Conservation (phyloP, 2,329 filamentous ascomycete genomes). For the Verticillium albo-atrum region DNA sequence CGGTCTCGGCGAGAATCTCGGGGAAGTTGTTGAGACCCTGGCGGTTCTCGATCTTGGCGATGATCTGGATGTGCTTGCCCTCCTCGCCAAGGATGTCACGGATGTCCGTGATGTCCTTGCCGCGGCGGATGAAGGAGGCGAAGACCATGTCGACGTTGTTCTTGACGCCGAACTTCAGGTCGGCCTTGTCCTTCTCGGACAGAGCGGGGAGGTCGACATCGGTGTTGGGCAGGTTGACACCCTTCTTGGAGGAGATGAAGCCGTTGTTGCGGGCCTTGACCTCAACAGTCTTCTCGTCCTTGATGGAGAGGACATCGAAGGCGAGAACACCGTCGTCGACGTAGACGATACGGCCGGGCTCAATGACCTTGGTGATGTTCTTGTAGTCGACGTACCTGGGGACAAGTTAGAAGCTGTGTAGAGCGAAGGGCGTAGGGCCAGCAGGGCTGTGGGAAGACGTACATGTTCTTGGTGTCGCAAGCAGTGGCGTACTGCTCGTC, state of each 20-base stretch:
- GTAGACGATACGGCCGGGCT: conserved; percentile 88
- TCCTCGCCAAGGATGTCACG: conserved; percentile 86
- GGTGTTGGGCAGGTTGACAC: conserved; percentile 97
- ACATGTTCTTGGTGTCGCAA: conserved; percentile 93
- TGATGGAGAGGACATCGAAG: conserved; percentile 85
- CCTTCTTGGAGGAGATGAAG: conserved; percentile 98
- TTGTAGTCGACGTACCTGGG: conserved; percentile 96
- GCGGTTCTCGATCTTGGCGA: conserved; percentile 99
- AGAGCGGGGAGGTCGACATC: conserved; percentile 96
- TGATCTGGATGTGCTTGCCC: conserved; percentile 97
- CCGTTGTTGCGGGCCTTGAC: conserved; percentile 93
- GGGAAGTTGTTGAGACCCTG: conserved; percentile 99
- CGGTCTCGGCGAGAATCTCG: conserved; percentile 92
- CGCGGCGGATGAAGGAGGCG: conserved; percentile 94
- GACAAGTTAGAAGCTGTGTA: conserved; percentile 5
- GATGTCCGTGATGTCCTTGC: conserved; percentile 89
- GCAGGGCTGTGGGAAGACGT: conserved; percentile 27
- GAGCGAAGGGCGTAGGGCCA: not conserved
- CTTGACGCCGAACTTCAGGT: conserved; percentile 94
- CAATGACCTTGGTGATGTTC: conserved; percentile 99
- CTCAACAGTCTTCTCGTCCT: conserved; percentile 84
- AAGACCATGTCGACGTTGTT: conserved; percentile 99
- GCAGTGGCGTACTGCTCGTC: conserved; percentile 85
- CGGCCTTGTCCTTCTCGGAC: conserved; percentile 95
- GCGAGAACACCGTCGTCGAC: conserved; percentile 98